Evolutionary conservation across 129 eudicot genomes (phyloP).

Genomic region (Calendula officinalis): DNA sequence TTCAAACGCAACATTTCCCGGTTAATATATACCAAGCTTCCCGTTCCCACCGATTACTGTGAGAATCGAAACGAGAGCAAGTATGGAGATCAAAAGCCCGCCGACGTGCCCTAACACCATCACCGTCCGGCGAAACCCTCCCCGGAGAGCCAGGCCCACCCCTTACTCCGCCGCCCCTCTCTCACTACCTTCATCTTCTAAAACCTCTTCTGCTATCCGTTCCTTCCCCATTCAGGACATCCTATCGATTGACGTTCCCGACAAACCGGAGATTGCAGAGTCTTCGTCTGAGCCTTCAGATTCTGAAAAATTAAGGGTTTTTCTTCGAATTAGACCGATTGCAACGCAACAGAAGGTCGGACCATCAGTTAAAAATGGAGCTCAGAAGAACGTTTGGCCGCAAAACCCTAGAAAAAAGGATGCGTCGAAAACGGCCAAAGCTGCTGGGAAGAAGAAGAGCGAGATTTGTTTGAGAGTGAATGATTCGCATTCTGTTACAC

Average conservation of each 20-base stretch:
- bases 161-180: constrained; percentile 47
- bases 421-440: constrained; percentile 20
- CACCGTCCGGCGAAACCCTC: constrained; percentile 82
- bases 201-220: constrained; percentile 34
- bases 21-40: no score
- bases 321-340: constrained; percentile 56
- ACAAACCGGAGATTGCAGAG: not conserved
- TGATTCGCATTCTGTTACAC: constrained; percentile 57
- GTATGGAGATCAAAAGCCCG: constrained; percentile 47
- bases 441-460: not conserved
- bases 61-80: no score
- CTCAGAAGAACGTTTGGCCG: constrained; percentile 62
- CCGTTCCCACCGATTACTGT: no score
- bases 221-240: constrained; percentile 50
- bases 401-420: constrained; percentile 43
- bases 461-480: constrained; percentile 47
- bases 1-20: constrained; percentile 9
- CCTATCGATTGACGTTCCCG: constrained; percentile 36
- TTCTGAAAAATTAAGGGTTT: constrained; percentile 58
- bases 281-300: not conserved
- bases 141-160: constrained; percentile 59
- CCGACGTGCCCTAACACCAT: constrained; percentile 52
- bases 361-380: constrained; percentile 10
- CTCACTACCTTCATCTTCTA: constrained; percentile 31
- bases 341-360: constrained; percentile 5